A percentile compares a stretch with the other conserved stretches of the same genome.
Evolutionary conservation across 495 filamentous ascomycete genomes (phyloP).

Genomic region (Xylaria sp.): DNA sequence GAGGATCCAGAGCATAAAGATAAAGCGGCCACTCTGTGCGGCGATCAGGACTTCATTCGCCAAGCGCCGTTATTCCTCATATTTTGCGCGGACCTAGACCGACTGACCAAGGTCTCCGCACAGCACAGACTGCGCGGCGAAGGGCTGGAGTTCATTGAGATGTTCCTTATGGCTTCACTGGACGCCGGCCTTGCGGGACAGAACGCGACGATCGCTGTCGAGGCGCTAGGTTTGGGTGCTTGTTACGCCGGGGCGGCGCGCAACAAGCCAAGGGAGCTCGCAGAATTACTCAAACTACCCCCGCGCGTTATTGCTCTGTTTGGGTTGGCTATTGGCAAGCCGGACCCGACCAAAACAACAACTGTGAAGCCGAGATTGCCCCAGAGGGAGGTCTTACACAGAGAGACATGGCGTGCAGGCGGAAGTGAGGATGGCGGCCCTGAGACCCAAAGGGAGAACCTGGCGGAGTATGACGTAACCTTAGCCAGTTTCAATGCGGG

Average conservation of each 20-base stretch:
- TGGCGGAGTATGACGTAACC: constrained; percentile 32
- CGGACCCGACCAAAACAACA: constrained; percentile 26
- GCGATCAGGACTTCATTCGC: constrained; percentile 60
- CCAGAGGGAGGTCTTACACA: constrained; percentile 33
- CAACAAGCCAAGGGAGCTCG: constrained; percentile 32
- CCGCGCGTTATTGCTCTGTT: constrained; percentile 34
- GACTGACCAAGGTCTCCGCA: constrained; percentile 56
- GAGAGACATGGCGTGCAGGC: constrained; percentile 27
- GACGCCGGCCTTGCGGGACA: constrained; percentile 34
- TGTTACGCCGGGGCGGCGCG: constrained; percentile 36
- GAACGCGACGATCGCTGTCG: constrained; percentile 34
- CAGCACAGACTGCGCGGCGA: constrained; percentile 47
- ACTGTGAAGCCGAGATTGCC: constrained; percentile 34
- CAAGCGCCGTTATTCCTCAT: constrained; percentile 62
- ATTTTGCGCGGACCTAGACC: constrained; percentile 68
- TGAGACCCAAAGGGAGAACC: constrained; percentile 19
- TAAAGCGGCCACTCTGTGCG: constrained; percentile 57
- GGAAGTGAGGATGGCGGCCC: not conserved
- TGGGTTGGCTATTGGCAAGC: constrained; percentile 30
- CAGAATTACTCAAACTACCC: constrained; percentile 29
- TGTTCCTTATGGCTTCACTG: constrained; percentile 38
- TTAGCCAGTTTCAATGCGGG: constrained; percentile 34
- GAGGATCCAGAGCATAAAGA: constrained; percentile 61
- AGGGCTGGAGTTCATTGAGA: constrained; percentile 50
- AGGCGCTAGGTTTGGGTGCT: constrained; percentile 31